Conservation (phyloP, 192 early-diverging fungal species). For the Funneliformis geosporum region DNA sequence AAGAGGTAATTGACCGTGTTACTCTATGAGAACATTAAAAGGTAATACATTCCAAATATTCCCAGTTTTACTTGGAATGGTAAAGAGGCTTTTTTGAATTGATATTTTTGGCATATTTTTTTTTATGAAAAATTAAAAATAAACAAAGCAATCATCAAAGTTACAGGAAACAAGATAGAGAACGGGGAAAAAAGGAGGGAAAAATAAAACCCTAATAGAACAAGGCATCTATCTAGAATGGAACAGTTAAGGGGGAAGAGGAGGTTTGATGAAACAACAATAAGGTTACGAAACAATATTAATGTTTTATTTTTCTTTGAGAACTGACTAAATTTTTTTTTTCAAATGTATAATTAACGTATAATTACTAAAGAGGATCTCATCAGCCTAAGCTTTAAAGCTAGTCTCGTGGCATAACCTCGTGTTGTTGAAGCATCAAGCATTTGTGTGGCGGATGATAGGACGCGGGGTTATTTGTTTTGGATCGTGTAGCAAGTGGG, state of each 20-base stretch:
- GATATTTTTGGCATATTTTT: background rate
- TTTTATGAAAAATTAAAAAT: background rate
- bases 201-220: background rate
- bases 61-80: background rate
- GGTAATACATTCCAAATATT: background rate
- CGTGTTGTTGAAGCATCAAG: background rate
- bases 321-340: background rate
- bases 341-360: too few species aligned
- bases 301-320: background rate
- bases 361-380: background rate
- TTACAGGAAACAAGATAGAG: background rate
- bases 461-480: background rate
- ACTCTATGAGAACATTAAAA: background rate
- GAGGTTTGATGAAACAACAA: background rate
- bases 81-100: background rate
- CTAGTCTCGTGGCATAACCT: background rate
- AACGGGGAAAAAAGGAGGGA: background rate
- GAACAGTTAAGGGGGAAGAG: background rate
- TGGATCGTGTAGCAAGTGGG: background rate
- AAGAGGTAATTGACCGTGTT: background rate
- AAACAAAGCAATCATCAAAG: background rate
- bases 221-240: too few species aligned
- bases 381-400: background rate
- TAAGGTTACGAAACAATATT: background rate
- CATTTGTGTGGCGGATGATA: background rate